These are phyloP conservation scores for Erodium trifolium DNA, from an alignment of 441 rosid genomes.

Conservation along the genomic window DNA sequence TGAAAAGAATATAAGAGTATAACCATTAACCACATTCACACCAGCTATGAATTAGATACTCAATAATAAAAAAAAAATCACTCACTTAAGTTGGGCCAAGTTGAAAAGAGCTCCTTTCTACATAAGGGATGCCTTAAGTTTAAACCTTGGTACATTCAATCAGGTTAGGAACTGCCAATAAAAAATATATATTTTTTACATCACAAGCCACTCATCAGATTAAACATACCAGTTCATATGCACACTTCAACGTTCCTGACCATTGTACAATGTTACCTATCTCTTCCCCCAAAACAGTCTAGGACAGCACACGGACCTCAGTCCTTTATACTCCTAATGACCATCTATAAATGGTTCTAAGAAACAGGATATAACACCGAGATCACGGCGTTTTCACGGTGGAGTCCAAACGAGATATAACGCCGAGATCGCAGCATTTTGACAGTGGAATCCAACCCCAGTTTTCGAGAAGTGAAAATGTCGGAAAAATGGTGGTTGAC, in stretches of 20 bases:
- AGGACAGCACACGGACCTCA: background rate
- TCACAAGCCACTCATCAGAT: background rate
- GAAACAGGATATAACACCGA: too few relatives aligned
- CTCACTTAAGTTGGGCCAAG: too few relatives aligned
- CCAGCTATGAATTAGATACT: background rate
- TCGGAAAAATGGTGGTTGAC: too few relatives aligned
- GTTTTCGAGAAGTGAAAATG: too few relatives aligned
- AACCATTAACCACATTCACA: background rate
- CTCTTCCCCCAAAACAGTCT: constrained; percentile 3
- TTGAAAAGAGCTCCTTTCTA: too few relatives aligned
- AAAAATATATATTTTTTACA: background rate
- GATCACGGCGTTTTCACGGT: too few relatives aligned
- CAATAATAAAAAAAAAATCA: background rate
- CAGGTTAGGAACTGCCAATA: too few relatives aligned
- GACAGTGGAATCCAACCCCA: too few relatives aligned
- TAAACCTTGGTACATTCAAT: too few relatives aligned
- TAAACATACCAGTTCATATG: background rate
- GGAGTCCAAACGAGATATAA: too few relatives aligned
- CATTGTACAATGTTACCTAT: background rate
- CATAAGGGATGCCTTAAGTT: background rate
- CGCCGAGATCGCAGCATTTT: too few relatives aligned
- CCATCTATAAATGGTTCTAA: too few relatives aligned
- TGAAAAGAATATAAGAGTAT: background rate
- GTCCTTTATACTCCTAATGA: background rate
- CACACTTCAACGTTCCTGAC: background rate